Conservation (phyloP, 805 yeast genomes). For the Jamesozyma gamospora region DNA sequence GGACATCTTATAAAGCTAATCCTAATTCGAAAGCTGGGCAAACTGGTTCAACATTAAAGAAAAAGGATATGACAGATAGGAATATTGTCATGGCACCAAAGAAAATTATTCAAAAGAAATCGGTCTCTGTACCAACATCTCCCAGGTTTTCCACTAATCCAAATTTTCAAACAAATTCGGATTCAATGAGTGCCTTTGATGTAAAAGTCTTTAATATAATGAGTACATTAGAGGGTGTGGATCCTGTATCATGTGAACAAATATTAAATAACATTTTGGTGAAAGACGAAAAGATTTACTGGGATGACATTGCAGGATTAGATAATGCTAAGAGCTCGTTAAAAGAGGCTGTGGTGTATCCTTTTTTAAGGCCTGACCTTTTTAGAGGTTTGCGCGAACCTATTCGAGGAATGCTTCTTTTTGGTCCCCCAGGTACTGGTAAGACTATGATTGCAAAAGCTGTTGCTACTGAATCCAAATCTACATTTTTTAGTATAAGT, state of each 20-base stretch:
- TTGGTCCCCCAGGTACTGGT: constrained; percentile 99
- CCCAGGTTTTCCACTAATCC: background rate
- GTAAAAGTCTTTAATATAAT: constrained; percentile 12
- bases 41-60: no score
- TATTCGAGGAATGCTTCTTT: constrained; percentile 87
- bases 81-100: no score
- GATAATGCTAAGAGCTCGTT: constrained; percentile 79
- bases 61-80: background rate
- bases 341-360: constrained; percentile 94
- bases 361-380: constrained; percentile 87
- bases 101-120: background rate
- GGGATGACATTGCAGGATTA: constrained; percentile 95
- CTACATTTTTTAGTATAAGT: constrained; percentile 86
- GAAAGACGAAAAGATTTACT: constrained; percentile 83
- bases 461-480: constrained; percentile 90
- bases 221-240: constrained; percentile 50
- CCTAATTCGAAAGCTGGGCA: no score
- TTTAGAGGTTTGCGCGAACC: constrained; percentile 91
- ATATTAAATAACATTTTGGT: constrained; percentile 84
- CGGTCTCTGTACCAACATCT: background rate
- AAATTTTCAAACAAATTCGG: background rate
- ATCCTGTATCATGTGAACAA: constrained; percentile 67
- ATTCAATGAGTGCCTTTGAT: background rate
- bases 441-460: constrained; percentile 97
- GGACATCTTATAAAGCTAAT: no score